Evolutionary conservation across 306 rosid genomes (phyloP), one percentile per base, ranked within the genome.

Genomic region (Comarum palustre): DNA sequence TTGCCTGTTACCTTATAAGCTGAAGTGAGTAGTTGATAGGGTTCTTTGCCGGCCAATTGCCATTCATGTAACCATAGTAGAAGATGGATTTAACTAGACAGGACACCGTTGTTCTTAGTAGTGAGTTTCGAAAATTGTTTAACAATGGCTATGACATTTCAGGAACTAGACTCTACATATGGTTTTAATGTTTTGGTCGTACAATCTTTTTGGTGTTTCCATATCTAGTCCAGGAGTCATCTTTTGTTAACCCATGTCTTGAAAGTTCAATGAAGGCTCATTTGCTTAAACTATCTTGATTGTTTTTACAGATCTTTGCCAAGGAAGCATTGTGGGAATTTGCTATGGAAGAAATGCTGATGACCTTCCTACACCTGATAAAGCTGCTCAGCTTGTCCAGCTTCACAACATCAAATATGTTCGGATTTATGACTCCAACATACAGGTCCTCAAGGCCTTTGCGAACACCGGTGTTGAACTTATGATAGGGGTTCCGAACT

Each of bases 331-430:
- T 39, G 67, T 94, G 43, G 99, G 99, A 75, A 85, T 94, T 57
- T 94, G 99, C 83, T 94, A 94, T 75, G 99, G 99, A 82, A 82
- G 99, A 86, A 91, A 82, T 65, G 99, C 97, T 1, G 99, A 94
- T 76, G 99, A 94, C 83, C 93, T 94, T 73, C 99, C 99, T 42
- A 88, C 97, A 48, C 96, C 97, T 14, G 96, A 91, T 74, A 94
- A 91, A 86, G 99, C 89, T 63, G 96, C 88, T 7, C 93, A 91
- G 80, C 82, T 94, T 71, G 93, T 91, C 69, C 87, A 90, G 72
- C 91, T 88, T 74, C 99, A 91, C 67, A 88, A 87, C 81, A 87
- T 94, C 48, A 94, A 91, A 59, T 89, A 89, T 77, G 76, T 94
- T 38, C 73, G 99, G 76, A 88, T 94, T 60, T 94, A 90, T 78